Base-by-base conservation (phyloP, 1,284 basidiomycete species). In the Cutaneotrichosporon mucoides region DNA sequence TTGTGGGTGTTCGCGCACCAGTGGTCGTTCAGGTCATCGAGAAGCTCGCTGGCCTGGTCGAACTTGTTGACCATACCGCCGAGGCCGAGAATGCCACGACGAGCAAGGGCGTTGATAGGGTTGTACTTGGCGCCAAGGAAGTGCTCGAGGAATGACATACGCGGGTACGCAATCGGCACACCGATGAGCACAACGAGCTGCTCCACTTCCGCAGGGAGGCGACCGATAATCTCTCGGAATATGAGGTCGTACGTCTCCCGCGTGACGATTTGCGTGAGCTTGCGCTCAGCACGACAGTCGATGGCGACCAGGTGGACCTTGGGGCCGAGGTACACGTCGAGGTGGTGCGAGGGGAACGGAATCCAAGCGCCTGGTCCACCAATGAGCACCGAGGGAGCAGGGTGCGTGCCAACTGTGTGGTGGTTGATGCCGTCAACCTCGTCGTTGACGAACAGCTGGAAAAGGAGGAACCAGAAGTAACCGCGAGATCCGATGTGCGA, bases 1-100 rank as follows among this genome's bases (percentile, higher is more conserved):
- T 96, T 94, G 76, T 93, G 91, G 4, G 78, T 73, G 62, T 86
- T 86, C 33, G 89, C 84, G 9, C 90, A 92, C 90, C 90, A 93
- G 69, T 92, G 90, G 71, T 93, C 91, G 69, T 91, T 92, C 74
- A 96, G 82, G 79, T 97, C 93, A 77, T 98, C 93, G 55, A 96
- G 82, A 44, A 96, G 79, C 76, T 95, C 92, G 0, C 91, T 88
- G 53, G 93, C 89, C 35, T 86, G 86, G 76, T 96, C 93, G 79
- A 95, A 96, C 62, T 79, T 90, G 77, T 95, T 94, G 33, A 92
- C 86, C 69, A 94, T 89, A 8, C 89, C 86, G 38, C 84, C 84
- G 38, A 93, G 75, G 16, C 88, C 88, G 51, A 89, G 64, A 0
- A 73, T 72, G 53, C 75, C 76, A 64, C 67, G 70, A 41, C 70